Base-by-base conservation (phyloP, 208 protist genomes). In the Polymyxa betae region DNA sequence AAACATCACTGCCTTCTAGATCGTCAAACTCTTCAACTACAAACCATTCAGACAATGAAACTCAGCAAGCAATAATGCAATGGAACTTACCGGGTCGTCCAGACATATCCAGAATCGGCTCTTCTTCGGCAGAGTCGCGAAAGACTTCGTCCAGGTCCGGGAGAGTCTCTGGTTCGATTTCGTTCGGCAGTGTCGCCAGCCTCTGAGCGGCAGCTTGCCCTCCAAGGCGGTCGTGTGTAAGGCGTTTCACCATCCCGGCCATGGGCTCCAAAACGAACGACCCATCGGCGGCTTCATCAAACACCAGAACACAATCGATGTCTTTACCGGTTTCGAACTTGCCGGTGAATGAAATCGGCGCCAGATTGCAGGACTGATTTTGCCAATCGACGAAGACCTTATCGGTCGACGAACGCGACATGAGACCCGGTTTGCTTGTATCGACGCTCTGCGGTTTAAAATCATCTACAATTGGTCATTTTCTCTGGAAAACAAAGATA, bases 241-340 rank as follows among this genome's bases (percentile, higher is more conserved):
- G n/a, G 16, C 40, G 5, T 43, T 82, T 82, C 12, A 82, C 72
- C 5, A n/a, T 82, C 16, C 10, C 72, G n/a, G 72, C 5, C 5
- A 82, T n/a, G 5, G 16, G 35, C n/a, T 82, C 72, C 16, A 82
- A n/a, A n/a, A 35, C 35, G 72, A 82, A 82, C 5, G 16, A 40
- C 54, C 54, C 54, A 20, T 43, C 72, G 72, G n/a, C 35, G 72
- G 5, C 72, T 35, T 82, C 72, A 20, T 82, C 72, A n/a, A 82
- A 82, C 16, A 82, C 72, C 16, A 82, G 72, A 35, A 82, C 40
- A n/a, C 72, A 82, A 43, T 82, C 72, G 72, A 82, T 43, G n/a
- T 35, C 72, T n/a, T 82, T 82, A 20, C 72, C 72, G 16, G 72
- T 20, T 43, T 82, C 72, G n/a, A 43, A 35, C 72, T 82, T 82